Base-by-base conservation (phyloP, 2,329 filamentous ascomycete genomes). In the Beauveria medogensis region DNA sequence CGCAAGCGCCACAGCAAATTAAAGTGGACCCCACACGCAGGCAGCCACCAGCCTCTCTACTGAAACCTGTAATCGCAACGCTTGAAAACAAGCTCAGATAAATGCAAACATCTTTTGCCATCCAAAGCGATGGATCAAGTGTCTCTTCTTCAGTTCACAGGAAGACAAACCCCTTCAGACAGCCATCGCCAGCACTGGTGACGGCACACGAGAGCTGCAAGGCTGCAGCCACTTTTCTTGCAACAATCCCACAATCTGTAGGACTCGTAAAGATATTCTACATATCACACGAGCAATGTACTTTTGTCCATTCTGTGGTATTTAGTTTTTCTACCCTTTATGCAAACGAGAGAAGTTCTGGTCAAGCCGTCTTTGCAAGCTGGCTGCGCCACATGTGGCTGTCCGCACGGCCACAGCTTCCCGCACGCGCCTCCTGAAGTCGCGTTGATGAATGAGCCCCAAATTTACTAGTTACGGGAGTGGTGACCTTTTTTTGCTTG, bases 401-500 rank as follows among this genome's bases (percentile, higher is more conserved):
- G 24, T 9, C 20, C 10, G 47, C 54, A 62, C 54, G 47, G 54
- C 60, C 60, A 62, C 60, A 62, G 40, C 54, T 47, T 37, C 16
- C 43, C 18, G 30, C 60, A 58, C 60, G 60, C 60, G 60, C 60
- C 59, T 61, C 59, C 59, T 61, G 59, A 61, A 46, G 46, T 47
- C 60, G 55, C 60, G 60, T 54, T 61, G 59, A 24, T 61, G 59
- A 24, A 24, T 24, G 24, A 34, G 51, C 41, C 56, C 55, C 55
- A 51, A 18, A 58, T 22, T 34, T 53, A n/a, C 28, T 34, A 34
- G 1, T 3, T 4, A 22, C 9, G 3, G 16, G 48, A 37, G 37
- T 44, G 24, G 24, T 43, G 37, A 54, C 37, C 41, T 50, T 46
- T 51, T 46, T 57, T 47, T 61, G 44, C 37, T 55, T 61, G 44